Conservation (phyloP, 2,329 filamentous ascomycete species). For the Fusarium equiseti region DNA sequence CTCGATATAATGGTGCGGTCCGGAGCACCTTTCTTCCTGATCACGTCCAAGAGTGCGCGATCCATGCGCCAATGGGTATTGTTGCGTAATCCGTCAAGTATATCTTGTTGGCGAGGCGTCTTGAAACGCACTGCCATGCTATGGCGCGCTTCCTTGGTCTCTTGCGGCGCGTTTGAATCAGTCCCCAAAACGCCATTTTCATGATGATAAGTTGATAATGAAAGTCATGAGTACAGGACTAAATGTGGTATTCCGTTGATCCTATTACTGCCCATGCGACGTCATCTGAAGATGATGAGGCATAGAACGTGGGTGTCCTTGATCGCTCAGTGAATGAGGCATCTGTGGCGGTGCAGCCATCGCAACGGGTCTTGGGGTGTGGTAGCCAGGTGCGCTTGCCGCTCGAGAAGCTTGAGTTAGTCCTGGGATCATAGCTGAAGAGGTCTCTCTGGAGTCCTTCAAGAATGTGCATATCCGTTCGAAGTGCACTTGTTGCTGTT, state of each 20-base stretch:
- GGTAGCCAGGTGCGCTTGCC: constrained; percentile 48
- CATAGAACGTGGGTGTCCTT: constrained; percentile 43
- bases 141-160: not conserved
- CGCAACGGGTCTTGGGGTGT: constrained; percentile 41
- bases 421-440: constrained; percentile 51
- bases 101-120: constrained; percentile 13
- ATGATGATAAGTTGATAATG: constrained; percentile 38
- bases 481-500: constrained; percentile 80
- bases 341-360: constrained; percentile 45
- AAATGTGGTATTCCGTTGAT: not conserved
- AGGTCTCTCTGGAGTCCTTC: constrained; percentile 64
- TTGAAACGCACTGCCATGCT: constrained; percentile 7
- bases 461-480: constrained; percentile 80
- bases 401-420: constrained; percentile 60
- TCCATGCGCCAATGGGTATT: constrained; percentile 36
- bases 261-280: constrained; percentile 36
- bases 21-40: constrained; percentile 18
- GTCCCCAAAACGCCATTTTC: constrained; percentile 39
- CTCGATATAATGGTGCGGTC: constrained; percentile 24
- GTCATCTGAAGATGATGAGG: constrained; percentile 45
- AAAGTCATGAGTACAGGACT: constrained; percentile 28
- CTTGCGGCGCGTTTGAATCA: constrained; percentile 24
- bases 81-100: constrained; percentile 31
- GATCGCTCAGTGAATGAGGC: constrained; percentile 40
- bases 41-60: constrained; percentile 21